These are phyloP conservation scores for Globisporangium radiosum DNA, from an alignment of 352 stramenopile genomes.

Conservation along the genomic window DNA sequence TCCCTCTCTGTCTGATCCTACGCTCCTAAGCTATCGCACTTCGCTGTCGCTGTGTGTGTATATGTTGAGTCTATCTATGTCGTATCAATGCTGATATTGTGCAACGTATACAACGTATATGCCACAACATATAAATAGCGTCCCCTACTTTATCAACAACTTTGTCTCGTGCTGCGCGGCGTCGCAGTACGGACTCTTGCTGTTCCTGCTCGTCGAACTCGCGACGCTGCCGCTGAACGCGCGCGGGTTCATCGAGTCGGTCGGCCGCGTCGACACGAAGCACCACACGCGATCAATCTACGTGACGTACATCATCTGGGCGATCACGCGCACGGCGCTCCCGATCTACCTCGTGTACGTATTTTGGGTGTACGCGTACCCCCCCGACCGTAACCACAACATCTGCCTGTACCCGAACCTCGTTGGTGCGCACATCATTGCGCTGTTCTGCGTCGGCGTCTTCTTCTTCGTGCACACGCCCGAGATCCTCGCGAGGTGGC, in stretches of 20 bases:
- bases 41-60: neutral
- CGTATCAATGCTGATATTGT: no score
- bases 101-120: no score
- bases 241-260: conserved; percentile 66
- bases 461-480: conserved; percentile 81
- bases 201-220: conserved; percentile 79
- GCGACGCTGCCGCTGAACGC: conserved; percentile 72
- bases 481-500: conserved; percentile 43
- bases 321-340: conserved; percentile 59
- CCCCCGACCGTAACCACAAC: conserved; percentile 64
- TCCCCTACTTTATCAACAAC: conserved; percentile 85
- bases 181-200: conserved; percentile 64
- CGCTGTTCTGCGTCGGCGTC: conserved; percentile 73
- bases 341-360: conserved; percentile 72
- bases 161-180: conserved; percentile 75
- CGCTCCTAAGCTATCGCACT: neutral
- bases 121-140: conserved; percentile 15
- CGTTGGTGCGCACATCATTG: conserved; percentile 68
- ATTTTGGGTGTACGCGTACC: conserved; percentile 69
- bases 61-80: no score
- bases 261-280: conserved; percentile 57
- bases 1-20: conserved; percentile 1
- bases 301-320: conserved; percentile 69
- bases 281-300: conserved; percentile 67
- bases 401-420: conserved; percentile 76